Percentiles rank a stretch among this genome's conserved stretches.
These are phyloP conservation scores for Populus tremula DNA, from an alignment of 345 rosid species.

Conservation along the genomic window DNA sequence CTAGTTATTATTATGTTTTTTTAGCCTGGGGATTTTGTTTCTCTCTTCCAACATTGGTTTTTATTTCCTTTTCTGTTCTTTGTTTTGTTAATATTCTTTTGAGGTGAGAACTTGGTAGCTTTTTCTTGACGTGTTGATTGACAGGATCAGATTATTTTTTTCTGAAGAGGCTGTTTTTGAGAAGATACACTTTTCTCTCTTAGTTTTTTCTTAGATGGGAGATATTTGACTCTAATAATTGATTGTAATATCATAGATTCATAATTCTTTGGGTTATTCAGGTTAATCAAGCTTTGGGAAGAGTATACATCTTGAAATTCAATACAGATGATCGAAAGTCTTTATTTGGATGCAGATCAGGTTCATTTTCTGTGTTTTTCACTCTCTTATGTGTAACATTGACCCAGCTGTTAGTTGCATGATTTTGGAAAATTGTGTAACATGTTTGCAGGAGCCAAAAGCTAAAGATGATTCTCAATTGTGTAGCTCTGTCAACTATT, in stretches of 20 bases:
- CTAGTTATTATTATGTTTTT: conserved; percentile 15
- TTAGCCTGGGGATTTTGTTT: not conserved
- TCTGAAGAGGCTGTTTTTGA: conserved; percentile 95
- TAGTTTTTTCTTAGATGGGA: not conserved
- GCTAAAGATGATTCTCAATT: conserved; percentile 65
- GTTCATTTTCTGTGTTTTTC: conserved; percentile 4
- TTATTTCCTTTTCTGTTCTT: not conserved
- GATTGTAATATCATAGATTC: not conserved
- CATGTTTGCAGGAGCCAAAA: conserved; percentile 61
- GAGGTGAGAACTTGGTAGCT: not conserved
- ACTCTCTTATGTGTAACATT: not conserved
- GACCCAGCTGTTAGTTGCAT: not conserved
- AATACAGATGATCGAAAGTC: conserved; percentile 79
- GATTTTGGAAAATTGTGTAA: conserved; percentile 2
- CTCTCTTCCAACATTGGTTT: not conserved
- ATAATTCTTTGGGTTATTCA: conserved; percentile 28
- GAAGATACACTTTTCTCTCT: conserved; percentile 51
- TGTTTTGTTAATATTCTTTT: not conserved
- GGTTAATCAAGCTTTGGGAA: conserved; percentile 84
- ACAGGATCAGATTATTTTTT: conserved; percentile 85
- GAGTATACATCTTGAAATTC: conserved; percentile 89
- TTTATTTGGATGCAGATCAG: conserved; percentile 93
- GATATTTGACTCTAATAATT: not conserved
- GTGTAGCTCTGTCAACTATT: conserved; percentile 64
- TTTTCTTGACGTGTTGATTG: conserved; percentile 51